Conservation (phyloP, 2,329 filamentous ascomycete species). For the Onygenales sp. region DNA sequence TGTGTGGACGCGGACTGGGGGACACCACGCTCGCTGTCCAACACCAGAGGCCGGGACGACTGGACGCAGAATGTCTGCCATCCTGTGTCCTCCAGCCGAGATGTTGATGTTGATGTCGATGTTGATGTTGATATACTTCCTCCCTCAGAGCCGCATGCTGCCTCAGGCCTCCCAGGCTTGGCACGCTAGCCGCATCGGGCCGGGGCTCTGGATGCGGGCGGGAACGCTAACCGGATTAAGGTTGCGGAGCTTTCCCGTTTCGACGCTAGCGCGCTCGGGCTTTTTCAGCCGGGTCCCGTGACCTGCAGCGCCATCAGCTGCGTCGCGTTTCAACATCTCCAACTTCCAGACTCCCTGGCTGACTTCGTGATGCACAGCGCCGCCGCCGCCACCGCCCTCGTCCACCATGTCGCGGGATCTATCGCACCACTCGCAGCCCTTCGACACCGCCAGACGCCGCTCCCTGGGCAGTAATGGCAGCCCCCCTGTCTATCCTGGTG, state of each 20-base stretch:
- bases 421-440: constrained; percentile 24
- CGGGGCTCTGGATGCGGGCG: constrained; percentile 16
- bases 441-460: constrained; percentile 24
- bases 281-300: constrained; percentile 12
- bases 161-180: too few relatives aligned
- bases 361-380: neutral
- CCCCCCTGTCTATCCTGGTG: constrained; percentile 26
- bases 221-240: constrained; percentile 25
- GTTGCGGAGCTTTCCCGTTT: constrained; percentile 16
- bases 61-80: too few relatives aligned
- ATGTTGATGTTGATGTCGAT: too few relatives aligned
- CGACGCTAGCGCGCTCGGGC: constrained; percentile 18
- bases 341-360: constrained; percentile 6
- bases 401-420: constrained; percentile 22
- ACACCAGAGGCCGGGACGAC: too few relatives aligned
- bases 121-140: too few relatives aligned
- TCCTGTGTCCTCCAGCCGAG: too few relatives aligned
- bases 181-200: constrained; percentile 8
- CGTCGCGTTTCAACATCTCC: constrained; percentile 10
- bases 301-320: constrained; percentile 11
- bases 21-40: too few relatives aligned
- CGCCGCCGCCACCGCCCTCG: neutral
- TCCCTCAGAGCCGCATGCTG: too few relatives aligned
- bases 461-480: constrained; percentile 29
- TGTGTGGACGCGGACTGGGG: too few relatives aligned